A percentile compares a stretch with the other conserved stretches of the same genome.
These are phyloP conservation scores for Bipolaris oryzae DNA, from an alignment of 2,329 filamentous ascomycete species.

Conservation along the genomic window DNA sequence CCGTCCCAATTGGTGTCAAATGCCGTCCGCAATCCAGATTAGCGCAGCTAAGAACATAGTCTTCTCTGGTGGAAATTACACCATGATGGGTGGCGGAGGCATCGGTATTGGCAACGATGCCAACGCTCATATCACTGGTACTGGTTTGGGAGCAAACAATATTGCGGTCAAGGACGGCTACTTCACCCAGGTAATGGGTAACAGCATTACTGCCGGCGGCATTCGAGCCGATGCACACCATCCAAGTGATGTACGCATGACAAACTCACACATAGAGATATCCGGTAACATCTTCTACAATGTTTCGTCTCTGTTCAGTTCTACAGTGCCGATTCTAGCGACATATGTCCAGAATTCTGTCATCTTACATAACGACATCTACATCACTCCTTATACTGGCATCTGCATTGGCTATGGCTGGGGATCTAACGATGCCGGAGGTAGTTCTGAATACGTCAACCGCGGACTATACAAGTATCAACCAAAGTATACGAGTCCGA, in stretches of 20 bases:
- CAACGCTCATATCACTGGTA: conserved; percentile 18
- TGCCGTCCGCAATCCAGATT: conserved; percentile 21
- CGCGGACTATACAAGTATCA: conserved; percentile 24
- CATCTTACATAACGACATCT: conserved; percentile 22
- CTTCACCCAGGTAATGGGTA: conserved; percentile 25
- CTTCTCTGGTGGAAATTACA: conserved; percentile 19
- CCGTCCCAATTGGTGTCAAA: conserved; percentile 22
- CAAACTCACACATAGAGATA: conserved; percentile 17
- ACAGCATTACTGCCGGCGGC: conserved; percentile 23
- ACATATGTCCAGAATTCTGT: conserved; percentile 19
- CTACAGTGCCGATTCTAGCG: conserved; percentile 19
- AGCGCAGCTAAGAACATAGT: conserved; percentile 23
- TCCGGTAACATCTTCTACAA: conserved; percentile 26
- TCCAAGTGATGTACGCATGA: conserved; percentile 19
- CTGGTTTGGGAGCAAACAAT: conserved; percentile 10
- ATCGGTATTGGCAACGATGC: conserved; percentile 25
- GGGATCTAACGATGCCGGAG: conserved; percentile 22
- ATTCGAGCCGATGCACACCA: conserved; percentile 21
- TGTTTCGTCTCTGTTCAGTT: conserved; percentile 20
- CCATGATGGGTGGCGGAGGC: conserved; percentile 19
- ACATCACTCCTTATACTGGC: conserved; percentile 21
- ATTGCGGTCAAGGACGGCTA: conserved; percentile 18
- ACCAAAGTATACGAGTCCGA: conserved; percentile 20
- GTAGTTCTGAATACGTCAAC: conserved; percentile 20
- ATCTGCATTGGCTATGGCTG: conserved; percentile 19